Percentiles rank a stretch among this genome's conserved stretches.
phyloP scores from a whole-genome alignment of 2,329 filamentous ascomycete species.

The Ceratocystis lukuohia region DNA sequence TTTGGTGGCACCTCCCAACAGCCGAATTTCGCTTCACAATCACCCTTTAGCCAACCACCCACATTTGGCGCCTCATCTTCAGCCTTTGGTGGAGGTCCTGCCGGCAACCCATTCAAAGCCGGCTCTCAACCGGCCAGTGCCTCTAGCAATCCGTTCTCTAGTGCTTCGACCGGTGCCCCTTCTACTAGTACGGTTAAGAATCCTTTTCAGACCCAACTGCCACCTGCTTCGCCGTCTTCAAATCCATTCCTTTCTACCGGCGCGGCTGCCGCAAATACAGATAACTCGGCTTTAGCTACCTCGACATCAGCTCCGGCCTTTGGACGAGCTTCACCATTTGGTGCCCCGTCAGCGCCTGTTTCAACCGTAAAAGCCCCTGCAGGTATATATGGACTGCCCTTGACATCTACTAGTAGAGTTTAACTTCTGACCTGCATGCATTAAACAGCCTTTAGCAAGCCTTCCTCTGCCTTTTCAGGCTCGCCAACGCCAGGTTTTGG shows the following conservation, averaged over 20 bases:
- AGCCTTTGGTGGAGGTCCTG: background rate
- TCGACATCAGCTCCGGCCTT: conserved; percentile 4
- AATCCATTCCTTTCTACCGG: conserved; percentile 11
- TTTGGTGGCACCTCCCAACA: conserved; percentile 8
- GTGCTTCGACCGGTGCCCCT: background rate
- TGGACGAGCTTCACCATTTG: conserved; percentile 16
- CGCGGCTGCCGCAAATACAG: background rate
- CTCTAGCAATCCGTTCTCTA: conserved; percentile 13
- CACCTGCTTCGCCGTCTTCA: conserved; percentile 3
- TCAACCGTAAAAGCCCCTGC: conserved; percentile 1
- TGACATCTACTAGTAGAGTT: too few relatives aligned
- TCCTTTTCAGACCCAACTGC: conserved; percentile 12
- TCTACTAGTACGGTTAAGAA: background rate
- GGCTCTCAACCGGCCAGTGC: background rate
- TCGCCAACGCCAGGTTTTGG: background rate
- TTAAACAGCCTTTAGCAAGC: background rate
- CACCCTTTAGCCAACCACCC: conserved; percentile 16
- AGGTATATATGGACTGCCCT: conserved; percentile 6
- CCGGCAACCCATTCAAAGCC: conserved; percentile 13
- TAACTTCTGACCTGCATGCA: background rate
- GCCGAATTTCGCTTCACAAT: conserved; percentile 10
- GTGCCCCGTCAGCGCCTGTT: background rate
- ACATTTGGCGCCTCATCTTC: background rate
- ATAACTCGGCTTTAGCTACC: background rate
- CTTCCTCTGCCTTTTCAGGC: background rate